Conservation (phyloP, 139 green algal genomes). For the Micractinium conductrix region DNA sequence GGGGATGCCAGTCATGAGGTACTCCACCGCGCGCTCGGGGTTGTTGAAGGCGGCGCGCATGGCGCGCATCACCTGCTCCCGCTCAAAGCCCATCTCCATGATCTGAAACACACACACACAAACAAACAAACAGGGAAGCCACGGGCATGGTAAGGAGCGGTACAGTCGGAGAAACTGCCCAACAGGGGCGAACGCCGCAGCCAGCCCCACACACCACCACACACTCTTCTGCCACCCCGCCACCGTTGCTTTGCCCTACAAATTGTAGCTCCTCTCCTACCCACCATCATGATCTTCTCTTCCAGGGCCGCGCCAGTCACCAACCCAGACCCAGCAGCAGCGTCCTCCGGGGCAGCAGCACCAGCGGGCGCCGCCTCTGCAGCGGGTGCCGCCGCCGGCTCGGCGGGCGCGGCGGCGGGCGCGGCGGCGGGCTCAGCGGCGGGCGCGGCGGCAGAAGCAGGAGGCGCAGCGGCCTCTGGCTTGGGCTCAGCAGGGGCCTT, state of each 20-base stretch:
- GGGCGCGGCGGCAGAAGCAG: not conserved
- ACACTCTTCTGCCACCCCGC: too few species aligned
- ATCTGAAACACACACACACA: slow-evolving; percentile 11
- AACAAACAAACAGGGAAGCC: too few species aligned
- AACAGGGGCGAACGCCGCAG: too few species aligned
- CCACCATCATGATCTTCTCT: slow-evolving; percentile 60
- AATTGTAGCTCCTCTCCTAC: too few species aligned
- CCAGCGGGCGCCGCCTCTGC: slow-evolving; percentile 41
- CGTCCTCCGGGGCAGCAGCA: slow-evolving; percentile 34
- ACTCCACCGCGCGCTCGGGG: slow-evolving; percentile 98
- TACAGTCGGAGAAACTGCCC: too few species aligned
- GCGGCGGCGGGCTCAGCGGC: not conserved
- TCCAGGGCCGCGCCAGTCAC: slow-evolving; percentile 78
- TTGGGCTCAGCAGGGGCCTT: slow-evolving; percentile 15
- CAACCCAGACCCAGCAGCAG: slow-evolving; percentile 70
- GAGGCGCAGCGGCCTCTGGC: slow-evolving; percentile 2
- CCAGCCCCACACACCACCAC: not conserved
- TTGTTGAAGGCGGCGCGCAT: slow-evolving; percentile 99
- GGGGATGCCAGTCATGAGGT: slow-evolving; percentile 96
- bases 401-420: slow-evolving; percentile 42
- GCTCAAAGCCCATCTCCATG: slow-evolving; percentile 93
- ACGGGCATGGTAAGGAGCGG: too few species aligned
- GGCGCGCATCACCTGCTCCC: slow-evolving; percentile 78
- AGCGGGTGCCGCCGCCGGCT: slow-evolving; percentile 31
- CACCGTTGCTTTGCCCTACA: too few species aligned